Conservation (phyloP, 805 yeast species). For the Torulaspora quercuum region DNA sequence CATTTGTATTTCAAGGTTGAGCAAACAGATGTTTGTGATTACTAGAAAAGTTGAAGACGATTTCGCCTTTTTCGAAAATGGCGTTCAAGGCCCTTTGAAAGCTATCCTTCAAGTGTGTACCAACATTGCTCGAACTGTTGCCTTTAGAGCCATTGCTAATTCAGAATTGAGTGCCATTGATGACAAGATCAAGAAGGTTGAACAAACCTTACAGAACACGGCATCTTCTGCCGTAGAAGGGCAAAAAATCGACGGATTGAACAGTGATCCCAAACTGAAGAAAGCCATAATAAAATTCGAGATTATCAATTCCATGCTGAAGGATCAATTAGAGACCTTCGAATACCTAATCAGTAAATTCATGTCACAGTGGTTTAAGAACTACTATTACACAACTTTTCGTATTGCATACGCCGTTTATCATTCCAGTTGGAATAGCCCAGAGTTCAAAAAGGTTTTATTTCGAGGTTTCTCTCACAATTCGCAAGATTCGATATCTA, state of each 20-base stretch:
- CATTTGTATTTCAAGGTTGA: conserved; percentile 15
- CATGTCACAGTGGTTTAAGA: conserved; percentile 22
- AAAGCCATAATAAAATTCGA: conserved; percentile 17
- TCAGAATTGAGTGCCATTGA: conserved; percentile 11
- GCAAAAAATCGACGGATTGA: conserved; percentile 8
- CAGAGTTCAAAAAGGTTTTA: conserved; percentile 20
- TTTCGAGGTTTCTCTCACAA: background rate
- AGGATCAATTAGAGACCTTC: conserved; percentile 16
- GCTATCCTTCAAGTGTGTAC: conserved; percentile 12
- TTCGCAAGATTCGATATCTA: conserved; percentile 2
- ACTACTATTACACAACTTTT: conserved; percentile 22
- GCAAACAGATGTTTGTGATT: conserved; percentile 17
- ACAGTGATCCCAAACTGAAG: conserved; percentile 14
- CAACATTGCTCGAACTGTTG: conserved; percentile 11
- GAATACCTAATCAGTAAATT: conserved; percentile 11
- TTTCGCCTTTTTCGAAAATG: conserved; percentile 17
- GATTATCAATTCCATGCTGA: conserved; percentile 18
- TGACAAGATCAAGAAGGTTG: conserved; percentile 7
- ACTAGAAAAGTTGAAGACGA: conserved; percentile 19
- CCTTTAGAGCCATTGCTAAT: conserved; percentile 12
- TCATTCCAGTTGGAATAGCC: conserved; percentile 18
- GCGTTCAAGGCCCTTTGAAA: conserved; percentile 20
- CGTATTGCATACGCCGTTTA: conserved; percentile 23
- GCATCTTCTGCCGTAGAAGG: conserved; percentile 2
- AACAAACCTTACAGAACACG: conserved; percentile 8